Percentiles rank a stretch among this genome's conserved stretches.
Evolutionary conservation across 768 basidiomycete genomes (phyloP).

Genomic region (Tephrocybe sp.): DNA sequence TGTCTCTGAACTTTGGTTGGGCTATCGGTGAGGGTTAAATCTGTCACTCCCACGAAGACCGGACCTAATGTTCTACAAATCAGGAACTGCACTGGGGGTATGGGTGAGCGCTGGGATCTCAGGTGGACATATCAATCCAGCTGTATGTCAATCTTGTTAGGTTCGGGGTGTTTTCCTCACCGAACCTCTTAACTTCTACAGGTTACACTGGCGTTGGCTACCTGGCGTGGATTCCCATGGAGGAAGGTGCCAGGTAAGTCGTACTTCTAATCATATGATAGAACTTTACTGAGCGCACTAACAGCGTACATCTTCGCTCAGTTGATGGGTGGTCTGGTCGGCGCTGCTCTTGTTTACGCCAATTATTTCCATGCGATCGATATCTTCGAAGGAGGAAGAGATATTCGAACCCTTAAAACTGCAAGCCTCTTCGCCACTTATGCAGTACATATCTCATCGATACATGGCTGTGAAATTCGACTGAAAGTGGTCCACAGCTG

Average conservation of each 20-base stretch:
- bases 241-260: slow-evolving; percentile 57
- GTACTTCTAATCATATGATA: background rate
- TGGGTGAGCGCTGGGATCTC: slow-evolving; percentile 49
- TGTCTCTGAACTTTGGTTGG: slow-evolving; percentile 45
- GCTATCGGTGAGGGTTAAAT: slow-evolving; percentile 31
- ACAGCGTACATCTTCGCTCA: slow-evolving; percentile 59
- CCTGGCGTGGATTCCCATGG: slow-evolving; percentile 70
- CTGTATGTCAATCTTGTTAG: slow-evolving; percentile 19
- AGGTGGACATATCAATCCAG: slow-evolving; percentile 47
- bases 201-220: slow-evolving; percentile 63
- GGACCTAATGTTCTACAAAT: background rate
- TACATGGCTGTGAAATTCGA: too few relatives aligned
- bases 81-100: slow-evolving; percentile 46
- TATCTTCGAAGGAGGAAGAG: slow-evolving; percentile 55
- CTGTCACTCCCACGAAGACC: background rate
- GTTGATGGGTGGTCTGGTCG: slow-evolving; percentile 59
- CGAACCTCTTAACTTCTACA: slow-evolving; percentile 18
- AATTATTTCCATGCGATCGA: slow-evolving; percentile 72
- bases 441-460: slow-evolving; percentile 40
- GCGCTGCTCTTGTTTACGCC: slow-evolving; percentile 59
- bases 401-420: slow-evolving; percentile 53
- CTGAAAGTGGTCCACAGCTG: too few relatives aligned
- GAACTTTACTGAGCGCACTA: background rate
- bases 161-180: background rate
- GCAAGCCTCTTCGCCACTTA: slow-evolving; percentile 62